Conservation (phyloP, 2,329 filamentous ascomycete species). For the Colletotrichum tabaci region DNA sequence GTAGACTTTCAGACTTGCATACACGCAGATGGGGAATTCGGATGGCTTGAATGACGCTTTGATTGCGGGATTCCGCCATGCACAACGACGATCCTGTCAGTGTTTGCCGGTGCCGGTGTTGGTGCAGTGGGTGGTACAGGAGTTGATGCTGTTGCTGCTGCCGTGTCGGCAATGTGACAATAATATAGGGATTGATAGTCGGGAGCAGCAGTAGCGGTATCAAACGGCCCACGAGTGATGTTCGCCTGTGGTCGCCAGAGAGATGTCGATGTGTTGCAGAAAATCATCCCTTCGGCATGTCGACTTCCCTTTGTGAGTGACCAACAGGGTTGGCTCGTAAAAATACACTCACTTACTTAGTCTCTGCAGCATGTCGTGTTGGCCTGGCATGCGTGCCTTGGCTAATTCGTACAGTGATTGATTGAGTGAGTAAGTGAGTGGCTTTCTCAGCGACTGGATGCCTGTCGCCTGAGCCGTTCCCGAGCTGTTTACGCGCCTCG, state of each 20-base stretch:
- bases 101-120: slow-evolving; percentile 5
- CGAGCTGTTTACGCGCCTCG: neutral
- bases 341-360: no score
- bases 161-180: slow-evolving; percentile 12
- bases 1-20: slow-evolving; percentile 7
- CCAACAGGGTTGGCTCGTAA: slow-evolving; percentile 8
- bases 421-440: no score
- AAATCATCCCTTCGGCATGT: no score
- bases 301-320: slow-evolving; percentile 8
- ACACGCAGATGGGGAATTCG: slow-evolving; percentile 15
- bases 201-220: neutral
- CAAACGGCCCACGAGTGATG: slow-evolving; percentile 18
- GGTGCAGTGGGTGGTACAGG: no score
- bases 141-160: slow-evolving; percentile 17
- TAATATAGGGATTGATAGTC: slow-evolving; percentile 7
- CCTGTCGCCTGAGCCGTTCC: slow-evolving; percentile 19
- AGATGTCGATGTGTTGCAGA: neutral
- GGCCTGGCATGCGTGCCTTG: neutral
- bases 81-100: slow-evolving; percentile 28
- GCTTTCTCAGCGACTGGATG: no score
- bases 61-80: slow-evolving; percentile 33
- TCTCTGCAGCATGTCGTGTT: slow-evolving; percentile 3
- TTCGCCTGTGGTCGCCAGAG: slow-evolving; percentile 12
- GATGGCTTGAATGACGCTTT: slow-evolving; percentile 36
- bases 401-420: slow-evolving; percentile 18